Percentiles rank a stretch among this genome's conserved stretches.
Conservation (phyloP, 768 basidiomycete genomes). For the Mycena rosella region DNA sequence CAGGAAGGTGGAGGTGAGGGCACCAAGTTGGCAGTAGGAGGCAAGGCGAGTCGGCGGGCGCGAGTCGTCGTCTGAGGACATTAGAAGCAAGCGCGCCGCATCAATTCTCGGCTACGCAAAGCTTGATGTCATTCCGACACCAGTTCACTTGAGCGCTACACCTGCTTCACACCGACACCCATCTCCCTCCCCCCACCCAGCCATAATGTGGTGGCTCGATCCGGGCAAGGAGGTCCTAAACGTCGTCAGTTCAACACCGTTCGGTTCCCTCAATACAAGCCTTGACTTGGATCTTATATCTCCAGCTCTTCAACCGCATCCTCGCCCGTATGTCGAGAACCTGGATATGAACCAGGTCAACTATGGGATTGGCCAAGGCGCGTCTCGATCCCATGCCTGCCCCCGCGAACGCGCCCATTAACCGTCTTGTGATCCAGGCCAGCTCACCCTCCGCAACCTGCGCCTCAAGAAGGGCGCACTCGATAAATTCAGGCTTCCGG, state of each 20-base stretch:
- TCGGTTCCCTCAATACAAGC: not conserved
- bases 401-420: conserved; percentile 23
- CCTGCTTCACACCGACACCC: not conserved
- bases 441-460: conserved; percentile 82
- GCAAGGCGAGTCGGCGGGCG: too few relatives aligned
- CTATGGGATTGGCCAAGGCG: conserved; percentile 91
- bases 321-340: conserved; percentile 97
- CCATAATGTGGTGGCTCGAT: conserved; percentile 86
- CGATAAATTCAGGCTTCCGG: conserved; percentile 94
- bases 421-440: conserved; percentile 58
- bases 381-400: conserved; percentile 15
- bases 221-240: conserved; percentile 89
- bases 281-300: not conserved
- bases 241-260: conserved; percentile 65
- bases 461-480: conserved; percentile 93
- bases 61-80: too few relatives aligned
- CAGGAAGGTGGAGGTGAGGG: too few relatives aligned
- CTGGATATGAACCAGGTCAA: conserved; percentile 95
- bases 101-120: too few relatives aligned
- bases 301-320: conserved; percentile 86
- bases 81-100: too few relatives aligned
- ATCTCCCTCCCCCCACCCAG: too few relatives aligned
- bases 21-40: too few relatives aligned
- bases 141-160: too few relatives aligned
- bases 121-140: too few relatives aligned